Conservation (phyloP, 495 filamentous ascomycete species). For the Lasiosphaeria ovina region DNA sequence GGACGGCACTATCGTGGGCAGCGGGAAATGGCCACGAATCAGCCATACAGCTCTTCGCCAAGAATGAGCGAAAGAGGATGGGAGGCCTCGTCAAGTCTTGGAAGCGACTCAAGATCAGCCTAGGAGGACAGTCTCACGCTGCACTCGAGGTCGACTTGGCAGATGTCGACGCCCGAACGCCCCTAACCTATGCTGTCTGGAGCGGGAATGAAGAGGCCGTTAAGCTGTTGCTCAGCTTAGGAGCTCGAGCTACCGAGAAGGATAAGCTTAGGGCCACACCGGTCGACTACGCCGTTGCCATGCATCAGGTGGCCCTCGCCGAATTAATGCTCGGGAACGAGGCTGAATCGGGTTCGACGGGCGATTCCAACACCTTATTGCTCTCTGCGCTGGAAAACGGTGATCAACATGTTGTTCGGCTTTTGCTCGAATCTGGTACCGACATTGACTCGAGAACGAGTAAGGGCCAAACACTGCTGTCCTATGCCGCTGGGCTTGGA, state of each 20-base stretch:
- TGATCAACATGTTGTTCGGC: too few species aligned
- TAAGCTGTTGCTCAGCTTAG: constrained; percentile 13
- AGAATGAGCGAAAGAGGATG: background rate
- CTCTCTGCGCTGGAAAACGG: too few species aligned
- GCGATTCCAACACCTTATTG: too few species aligned
- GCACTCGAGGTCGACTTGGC: background rate
- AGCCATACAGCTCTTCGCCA: constrained; percentile 26
- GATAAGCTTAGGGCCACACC: constrained; percentile 24
- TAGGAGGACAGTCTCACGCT: too few species aligned
- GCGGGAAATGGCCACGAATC: constrained; percentile 23
- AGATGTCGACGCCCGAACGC: constrained; percentile 24
- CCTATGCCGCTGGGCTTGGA: background rate
- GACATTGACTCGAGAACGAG: background rate
- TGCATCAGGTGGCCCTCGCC: constrained; percentile 24
- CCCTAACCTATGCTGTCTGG: constrained; percentile 39
- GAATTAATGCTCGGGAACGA: constrained; percentile 20
- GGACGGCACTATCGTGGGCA: constrained; percentile 30
- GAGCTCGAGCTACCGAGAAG: background rate
- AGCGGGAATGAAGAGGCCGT: constrained; percentile 38
- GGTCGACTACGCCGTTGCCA: constrained; percentile 24
- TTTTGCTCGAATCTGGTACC: background rate
- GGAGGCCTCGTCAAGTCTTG: background rate
- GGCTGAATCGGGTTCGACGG: background rate
- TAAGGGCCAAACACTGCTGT: background rate
- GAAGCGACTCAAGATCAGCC: background rate